Conservation (phyloP, 805 yeast genomes). For the Yueomyces sp. region DNA sequence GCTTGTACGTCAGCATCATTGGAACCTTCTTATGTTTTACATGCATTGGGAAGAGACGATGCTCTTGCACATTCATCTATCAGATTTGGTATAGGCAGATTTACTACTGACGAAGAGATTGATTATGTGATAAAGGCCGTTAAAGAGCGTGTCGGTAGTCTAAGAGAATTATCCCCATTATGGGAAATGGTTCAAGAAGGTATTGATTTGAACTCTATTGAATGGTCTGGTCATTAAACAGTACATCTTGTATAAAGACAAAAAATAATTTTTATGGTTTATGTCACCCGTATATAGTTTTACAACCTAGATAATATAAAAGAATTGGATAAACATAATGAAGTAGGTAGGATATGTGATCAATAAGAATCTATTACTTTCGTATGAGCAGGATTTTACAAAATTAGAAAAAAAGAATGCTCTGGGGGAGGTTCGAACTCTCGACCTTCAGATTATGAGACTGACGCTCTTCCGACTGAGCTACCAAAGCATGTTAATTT, state of each 20-base stretch:
- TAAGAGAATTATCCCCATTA: slow-evolving; percentile 85
- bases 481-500: too few relatives aligned
- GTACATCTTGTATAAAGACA: background rate
- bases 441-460: too few relatives aligned
- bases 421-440: too few relatives aligned
- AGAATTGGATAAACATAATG: too few relatives aligned
- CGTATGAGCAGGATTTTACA: too few relatives aligned
- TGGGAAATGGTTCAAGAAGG: slow-evolving; percentile 99
- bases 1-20: slow-evolving; percentile 98
- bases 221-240: slow-evolving; percentile 92
- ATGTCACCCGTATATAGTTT: too few relatives aligned
- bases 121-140: slow-evolving; percentile 89
- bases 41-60: slow-evolving; percentile 95
- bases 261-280: too few relatives aligned
- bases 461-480: too few relatives aligned
- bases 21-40: slow-evolving; percentile 93
- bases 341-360: too few relatives aligned
- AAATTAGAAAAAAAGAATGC: too few relatives aligned
- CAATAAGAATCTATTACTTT: too few relatives aligned
- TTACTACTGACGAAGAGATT: slow-evolving; percentile 90
- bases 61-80: slow-evolving; percentile 98
- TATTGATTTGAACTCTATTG: slow-evolving; percentile 82
- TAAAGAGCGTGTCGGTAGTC: slow-evolving; percentile 74
- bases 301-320: too few relatives aligned
- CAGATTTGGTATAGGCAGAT: slow-evolving; percentile 93